These are phyloP conservation scores for Gaertneriomyces sp. DNA, from an alignment of 192 early-diverging fungal species.

Conservation along the genomic window DNA sequence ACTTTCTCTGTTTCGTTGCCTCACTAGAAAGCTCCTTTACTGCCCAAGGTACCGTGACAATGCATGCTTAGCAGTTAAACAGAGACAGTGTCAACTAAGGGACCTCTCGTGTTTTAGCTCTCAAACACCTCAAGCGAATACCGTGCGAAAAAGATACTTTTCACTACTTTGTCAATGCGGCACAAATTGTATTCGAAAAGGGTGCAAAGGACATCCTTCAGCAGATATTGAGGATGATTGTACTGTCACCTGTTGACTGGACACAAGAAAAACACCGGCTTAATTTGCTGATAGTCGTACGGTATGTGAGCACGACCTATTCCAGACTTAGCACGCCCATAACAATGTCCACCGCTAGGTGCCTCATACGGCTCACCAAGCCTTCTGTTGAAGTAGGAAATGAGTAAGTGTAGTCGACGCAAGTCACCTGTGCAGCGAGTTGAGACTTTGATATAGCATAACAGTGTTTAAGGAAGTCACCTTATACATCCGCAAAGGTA, in stretches of 20 bases:
- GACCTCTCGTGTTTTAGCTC: neutral
- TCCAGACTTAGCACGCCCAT: neutral
- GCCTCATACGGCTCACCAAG: conserved; percentile 26
- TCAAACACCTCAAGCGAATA: conserved; percentile 13
- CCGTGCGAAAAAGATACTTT: neutral
- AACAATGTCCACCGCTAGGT: neutral
- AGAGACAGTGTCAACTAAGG: neutral
- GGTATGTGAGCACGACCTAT: conserved; percentile 6
- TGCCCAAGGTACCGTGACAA: neutral
- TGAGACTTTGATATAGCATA: too few relatives aligned
- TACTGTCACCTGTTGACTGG: conserved; percentile 23
- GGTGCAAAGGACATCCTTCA: conserved; percentile 13
- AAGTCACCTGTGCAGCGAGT: too few relatives aligned
- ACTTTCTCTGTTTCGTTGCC: conserved; percentile 13
- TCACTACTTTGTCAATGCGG: conserved; percentile 18
- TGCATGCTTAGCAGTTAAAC: neutral
- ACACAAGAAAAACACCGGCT: neutral
- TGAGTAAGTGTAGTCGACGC: neutral
- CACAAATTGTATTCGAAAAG: conserved; percentile 27
- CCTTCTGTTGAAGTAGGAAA: neutral
- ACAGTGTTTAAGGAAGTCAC: neutral
- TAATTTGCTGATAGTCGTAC: conserved; percentile 14
- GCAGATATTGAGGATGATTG: conserved; percentile 13
- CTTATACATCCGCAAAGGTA: conserved; percentile 15
- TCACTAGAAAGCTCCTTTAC: conserved; percentile 7